phyloP scores from a whole-genome alignment of 1,284 basidiomycete species.

The Acaromyces ingoldii region DNA sequence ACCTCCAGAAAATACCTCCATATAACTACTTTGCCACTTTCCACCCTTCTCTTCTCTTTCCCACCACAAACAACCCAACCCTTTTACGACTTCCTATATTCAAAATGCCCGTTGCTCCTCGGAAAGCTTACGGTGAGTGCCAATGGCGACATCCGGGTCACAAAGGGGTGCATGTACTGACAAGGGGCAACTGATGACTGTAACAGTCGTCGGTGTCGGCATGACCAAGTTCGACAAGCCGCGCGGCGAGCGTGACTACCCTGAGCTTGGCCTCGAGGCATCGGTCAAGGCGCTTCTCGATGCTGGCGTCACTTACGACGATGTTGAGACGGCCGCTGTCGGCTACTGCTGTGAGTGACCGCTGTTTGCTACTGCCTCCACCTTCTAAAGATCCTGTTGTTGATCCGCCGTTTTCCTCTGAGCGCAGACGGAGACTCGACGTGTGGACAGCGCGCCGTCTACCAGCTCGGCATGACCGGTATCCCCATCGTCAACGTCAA shows the following conservation, averaged over 20 bases:
- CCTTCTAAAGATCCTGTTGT: neutral
- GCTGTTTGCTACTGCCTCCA: neutral
- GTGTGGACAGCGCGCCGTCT: slow-evolving; percentile 75
- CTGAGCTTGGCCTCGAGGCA: slow-evolving; percentile 61
- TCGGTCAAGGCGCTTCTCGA: slow-evolving; percentile 78
- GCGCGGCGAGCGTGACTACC: slow-evolving; percentile 58
- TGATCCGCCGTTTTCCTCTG: neutral
- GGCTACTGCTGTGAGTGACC: slow-evolving; percentile 57
- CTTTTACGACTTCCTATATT: neutral
- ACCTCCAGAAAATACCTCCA: no score
- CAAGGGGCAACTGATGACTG: no score
- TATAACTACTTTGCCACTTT: no score
- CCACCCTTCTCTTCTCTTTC: no score
- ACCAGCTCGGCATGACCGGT: slow-evolving; percentile 74
- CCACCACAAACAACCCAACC: no score
- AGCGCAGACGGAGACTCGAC: slow-evolving; percentile 53
- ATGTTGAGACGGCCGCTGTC: slow-evolving; percentile 69
- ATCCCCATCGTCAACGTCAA: slow-evolving; percentile 83
- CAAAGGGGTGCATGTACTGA: no score
- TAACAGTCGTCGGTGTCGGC: slow-evolving; percentile 67
- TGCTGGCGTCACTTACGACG: slow-evolving; percentile 78
- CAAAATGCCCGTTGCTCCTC: neutral
- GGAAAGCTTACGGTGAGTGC: slow-evolving; percentile 1
- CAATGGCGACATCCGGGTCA: no score
- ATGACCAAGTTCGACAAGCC: slow-evolving; percentile 59